phyloP scores from a whole-genome alignment of 768 basidiomycete species.

The Leccinellum luteum region DNA sequence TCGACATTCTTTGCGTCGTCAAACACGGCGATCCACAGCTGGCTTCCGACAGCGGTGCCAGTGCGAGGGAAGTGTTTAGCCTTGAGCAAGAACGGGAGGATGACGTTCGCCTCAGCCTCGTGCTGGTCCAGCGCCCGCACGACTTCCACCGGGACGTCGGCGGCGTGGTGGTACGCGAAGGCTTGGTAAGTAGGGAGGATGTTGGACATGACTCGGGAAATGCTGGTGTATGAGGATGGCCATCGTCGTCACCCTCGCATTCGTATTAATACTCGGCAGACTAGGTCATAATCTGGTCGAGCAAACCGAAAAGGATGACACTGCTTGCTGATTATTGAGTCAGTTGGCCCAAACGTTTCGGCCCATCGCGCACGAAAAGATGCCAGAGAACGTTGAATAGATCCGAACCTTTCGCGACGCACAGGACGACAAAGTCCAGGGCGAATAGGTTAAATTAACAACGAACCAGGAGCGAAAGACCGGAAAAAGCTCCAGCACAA shows the following conservation, averaged over 20 bases:
- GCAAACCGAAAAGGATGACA: neutral
- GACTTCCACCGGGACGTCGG: constrained; percentile 23
- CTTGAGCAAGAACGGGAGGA: constrained; percentile 40
- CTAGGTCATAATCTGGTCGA: neutral
- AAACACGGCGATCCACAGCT: constrained; percentile 33
- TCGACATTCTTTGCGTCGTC: constrained; percentile 16
- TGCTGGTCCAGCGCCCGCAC: constrained; percentile 29
- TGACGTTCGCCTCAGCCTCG: constrained; percentile 38
- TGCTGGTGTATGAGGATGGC: neutral
- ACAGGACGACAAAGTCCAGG: neutral
- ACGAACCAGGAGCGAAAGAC: neutral
- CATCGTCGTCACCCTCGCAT: neutral
- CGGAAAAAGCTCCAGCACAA: neutral
- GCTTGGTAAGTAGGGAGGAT: neutral
- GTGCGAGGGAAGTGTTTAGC: constrained; percentile 8
- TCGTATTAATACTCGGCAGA: neutral
- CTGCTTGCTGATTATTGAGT: neutral
- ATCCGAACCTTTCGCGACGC: neutral
- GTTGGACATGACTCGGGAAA: constrained; percentile 19
- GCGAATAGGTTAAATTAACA: neutral
- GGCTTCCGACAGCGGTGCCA: neutral
- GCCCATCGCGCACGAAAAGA: neutral
- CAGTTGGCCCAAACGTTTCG: neutral
- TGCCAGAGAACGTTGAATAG: neutral
- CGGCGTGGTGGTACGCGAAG: constrained; percentile 1